Evolutionary conservation across 805 yeast genomes (phyloP), one percentile per base, ranked within the genome.

Genomic region (Ogataea nitratoaversa): DNA sequence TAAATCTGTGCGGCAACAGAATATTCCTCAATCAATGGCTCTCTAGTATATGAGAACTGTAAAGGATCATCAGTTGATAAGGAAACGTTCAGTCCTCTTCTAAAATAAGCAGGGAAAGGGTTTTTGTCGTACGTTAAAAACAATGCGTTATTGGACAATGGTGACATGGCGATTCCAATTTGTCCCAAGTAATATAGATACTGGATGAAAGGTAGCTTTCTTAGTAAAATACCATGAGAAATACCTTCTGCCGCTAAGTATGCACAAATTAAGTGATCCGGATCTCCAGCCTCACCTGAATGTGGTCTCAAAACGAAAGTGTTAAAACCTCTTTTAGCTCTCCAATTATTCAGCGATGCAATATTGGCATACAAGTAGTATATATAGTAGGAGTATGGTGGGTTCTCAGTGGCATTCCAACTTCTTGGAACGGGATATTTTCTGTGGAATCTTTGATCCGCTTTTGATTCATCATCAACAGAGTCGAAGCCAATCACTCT

Each of bases 241-340:
- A 93, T 93, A 37, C 95, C 87, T 56, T 91, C 95, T 1, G 97
- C 81, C 1, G 93, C 78, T 54, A 93, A 65, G 55, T 84, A 93
- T 1, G 99, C 90, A 37, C 90, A 76, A 33, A 90, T 86, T 57
- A 95, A 71, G 68, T 93, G 99, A 57, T 93, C 98, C 1, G 98
- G 97, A 58, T 93, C 99, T 44, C 99, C 99, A n/a, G 99, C 99
- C 65, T 93, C 99, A 48, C 99, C 99, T 52, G 96, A 87, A 63
- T 93, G 99, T 3, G 99, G 99, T 55, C 99, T 77, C 53, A 93
- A 68, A n/a, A 88, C 95, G 64, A 93, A 82, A 0, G 97, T 90
- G 60, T 85, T 90, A 64, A 78, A 84, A 0, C 85, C 84, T 42
- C 90, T 74, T 42, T 68, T 72, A 25, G 71, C 66, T 65, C 99